phyloP scores from a whole-genome alignment of 768 basidiomycete genomes.

The Udeniomyces megalosporus region DNA sequence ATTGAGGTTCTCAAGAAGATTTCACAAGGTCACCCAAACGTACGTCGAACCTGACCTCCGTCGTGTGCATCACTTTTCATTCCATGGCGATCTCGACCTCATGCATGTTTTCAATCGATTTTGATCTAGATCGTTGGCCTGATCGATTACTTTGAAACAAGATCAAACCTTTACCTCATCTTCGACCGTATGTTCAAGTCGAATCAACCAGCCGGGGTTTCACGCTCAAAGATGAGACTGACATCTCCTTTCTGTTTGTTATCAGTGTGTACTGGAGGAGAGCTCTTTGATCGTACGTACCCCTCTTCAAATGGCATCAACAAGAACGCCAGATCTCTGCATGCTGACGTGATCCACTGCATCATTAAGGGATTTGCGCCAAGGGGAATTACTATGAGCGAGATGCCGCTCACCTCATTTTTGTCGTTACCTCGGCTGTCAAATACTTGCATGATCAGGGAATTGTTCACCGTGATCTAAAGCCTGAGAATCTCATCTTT shows the following conservation, averaged over 20 bases:
- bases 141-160: conserved; percentile 93
- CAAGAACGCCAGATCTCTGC: too few species aligned
- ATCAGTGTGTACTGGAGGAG: conserved; percentile 37
- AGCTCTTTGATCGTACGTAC: conserved; percentile 99
- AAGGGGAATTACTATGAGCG: conserved; percentile 76
- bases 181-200: conserved; percentile 43
- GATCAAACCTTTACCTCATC: conserved; percentile 82
- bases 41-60: neutral
- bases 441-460: conserved; percentile 79
- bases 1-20: conserved; percentile 86
- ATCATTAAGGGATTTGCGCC: conserved; percentile 92
- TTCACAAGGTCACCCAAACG: conserved; percentile 73
- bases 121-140: conserved; percentile 52
- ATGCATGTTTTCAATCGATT: neutral
- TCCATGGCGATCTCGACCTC: neutral
- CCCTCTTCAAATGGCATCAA: too few species aligned
- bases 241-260: neutral
- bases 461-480: conserved; percentile 91
- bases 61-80: too few species aligned
- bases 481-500: conserved; percentile 96
- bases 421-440: conserved; percentile 72
- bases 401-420: conserved; percentile 75
- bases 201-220: neutral
- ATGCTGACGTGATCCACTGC: too few species aligned
- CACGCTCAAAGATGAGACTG: neutral